phyloP scores from a whole-genome alignment of 2,329 filamentous ascomycete genomes.

The Xylariaceae sp. region DNA sequence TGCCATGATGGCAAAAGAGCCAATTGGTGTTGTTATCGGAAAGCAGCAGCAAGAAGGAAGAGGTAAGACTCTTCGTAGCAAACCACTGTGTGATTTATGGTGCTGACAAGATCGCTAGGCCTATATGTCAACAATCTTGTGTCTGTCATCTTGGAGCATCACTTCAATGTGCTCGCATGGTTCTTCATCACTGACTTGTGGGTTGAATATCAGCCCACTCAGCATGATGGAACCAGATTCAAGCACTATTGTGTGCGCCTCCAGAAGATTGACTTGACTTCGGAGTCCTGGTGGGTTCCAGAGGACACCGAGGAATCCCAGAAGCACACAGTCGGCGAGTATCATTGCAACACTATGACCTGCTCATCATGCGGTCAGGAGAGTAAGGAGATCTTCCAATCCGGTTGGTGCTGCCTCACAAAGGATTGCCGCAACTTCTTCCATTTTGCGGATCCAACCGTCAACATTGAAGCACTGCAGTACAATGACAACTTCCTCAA shows the following conservation, averaged over 20 bases:
- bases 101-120: slow-evolving; percentile 4
- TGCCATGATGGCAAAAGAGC: slow-evolving; percentile 34
- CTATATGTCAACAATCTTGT: slow-evolving; percentile 42
- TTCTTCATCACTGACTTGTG: slow-evolving; percentile 66
- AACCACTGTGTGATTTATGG: background rate
- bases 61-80: background rate
- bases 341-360: slow-evolving; percentile 19
- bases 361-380: slow-evolving; percentile 39
- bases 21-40: slow-evolving; percentile 13
- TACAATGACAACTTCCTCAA: slow-evolving; percentile 56
- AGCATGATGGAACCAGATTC: slow-evolving; percentile 31
- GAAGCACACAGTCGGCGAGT: slow-evolving; percentile 30
- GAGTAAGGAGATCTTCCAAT: slow-evolving; percentile 36
- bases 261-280: slow-evolving; percentile 53
- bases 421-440: slow-evolving; percentile 48
- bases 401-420: slow-evolving; percentile 31
- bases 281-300: slow-evolving; percentile 55
- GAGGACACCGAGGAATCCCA: slow-evolving; percentile 28
- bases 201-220: slow-evolving; percentile 48
- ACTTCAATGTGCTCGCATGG: slow-evolving; percentile 62
- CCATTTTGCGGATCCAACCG: slow-evolving; percentile 24
- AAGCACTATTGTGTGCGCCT: slow-evolving; percentile 53
- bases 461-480: slow-evolving; percentile 32
- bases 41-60: slow-evolving; percentile 4
- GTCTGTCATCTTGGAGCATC: slow-evolving; percentile 47